A percentile compares a stretch with the other conserved stretches of the same genome.
Evolutionary conservation across 768 basidiomycete genomes (phyloP).

Genomic region (Rossbeevera mucosa): DNA sequence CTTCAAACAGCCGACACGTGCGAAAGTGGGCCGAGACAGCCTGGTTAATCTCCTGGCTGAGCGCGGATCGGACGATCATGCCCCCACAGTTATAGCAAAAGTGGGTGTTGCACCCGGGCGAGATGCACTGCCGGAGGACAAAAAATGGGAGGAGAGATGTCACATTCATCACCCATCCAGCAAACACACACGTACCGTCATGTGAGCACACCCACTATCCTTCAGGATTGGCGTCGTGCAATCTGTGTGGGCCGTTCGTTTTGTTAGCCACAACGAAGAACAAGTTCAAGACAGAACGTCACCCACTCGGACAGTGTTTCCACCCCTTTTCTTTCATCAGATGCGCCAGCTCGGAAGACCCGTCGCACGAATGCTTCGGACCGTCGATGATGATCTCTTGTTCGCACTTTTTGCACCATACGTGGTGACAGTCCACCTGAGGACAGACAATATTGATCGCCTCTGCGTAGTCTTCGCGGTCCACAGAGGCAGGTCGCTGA

Average conservation of each 20-base stretch:
- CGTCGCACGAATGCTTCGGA: slow-evolving; percentile 55
- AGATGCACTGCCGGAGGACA: slow-evolving; percentile 40
- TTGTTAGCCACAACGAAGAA: neutral
- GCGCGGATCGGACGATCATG: slow-evolving; percentile 40
- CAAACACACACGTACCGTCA: slow-evolving; percentile 36
- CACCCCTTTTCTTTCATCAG: slow-evolving; percentile 54
- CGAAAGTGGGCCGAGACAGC: slow-evolving; percentile 33
- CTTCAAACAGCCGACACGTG: slow-evolving; percentile 36
- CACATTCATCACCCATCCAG: neutral
- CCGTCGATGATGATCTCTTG: slow-evolving; percentile 34
- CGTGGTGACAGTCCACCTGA: slow-evolving; percentile 40
- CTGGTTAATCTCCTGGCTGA: slow-evolving; percentile 27
- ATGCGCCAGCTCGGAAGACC: slow-evolving; percentile 47
- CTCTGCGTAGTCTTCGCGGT: slow-evolving; percentile 42
- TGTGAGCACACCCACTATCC: slow-evolving; percentile 53
- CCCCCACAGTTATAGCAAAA: slow-evolving; percentile 53
- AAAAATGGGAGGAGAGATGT: neutral
- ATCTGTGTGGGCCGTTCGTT: slow-evolving; percentile 24
- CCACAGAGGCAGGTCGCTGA: slow-evolving; percentile 43
- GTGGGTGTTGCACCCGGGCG: slow-evolving; percentile 57
- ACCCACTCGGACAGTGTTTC: slow-evolving; percentile 58
- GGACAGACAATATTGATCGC: slow-evolving; percentile 46
- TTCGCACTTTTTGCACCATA: slow-evolving; percentile 62
- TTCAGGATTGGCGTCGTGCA: slow-evolving; percentile 49
- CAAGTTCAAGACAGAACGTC: neutral